Conservation (phyloP, 352 stramenopile species). For the Globisporangium nunn region DNA sequence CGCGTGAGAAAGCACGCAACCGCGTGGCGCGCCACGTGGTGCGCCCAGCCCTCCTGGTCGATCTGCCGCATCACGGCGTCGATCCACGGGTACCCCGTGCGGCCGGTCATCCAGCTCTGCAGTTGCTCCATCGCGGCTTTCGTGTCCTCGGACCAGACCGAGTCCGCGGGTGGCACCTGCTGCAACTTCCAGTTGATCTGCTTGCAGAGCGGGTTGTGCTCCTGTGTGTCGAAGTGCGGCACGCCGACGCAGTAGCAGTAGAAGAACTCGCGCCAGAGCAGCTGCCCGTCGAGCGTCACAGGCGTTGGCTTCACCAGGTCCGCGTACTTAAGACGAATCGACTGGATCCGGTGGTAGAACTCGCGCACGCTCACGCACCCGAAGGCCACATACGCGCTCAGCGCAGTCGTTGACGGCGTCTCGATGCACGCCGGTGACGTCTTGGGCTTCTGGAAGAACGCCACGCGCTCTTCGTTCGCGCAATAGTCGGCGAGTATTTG, state of each 20-base stretch:
- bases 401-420: conserved; percentile 88
- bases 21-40: conserved; percentile 86
- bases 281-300: conserved; percentile 88
- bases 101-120: conserved; percentile 86
- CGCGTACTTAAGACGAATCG: conserved; percentile 87
- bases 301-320: conserved; percentile 68
- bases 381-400: conserved; percentile 90
- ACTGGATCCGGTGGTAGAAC: conserved; percentile 78
- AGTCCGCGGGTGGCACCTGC: conserved; percentile 16
- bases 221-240: conserved; percentile 86
- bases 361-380: conserved; percentile 85
- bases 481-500: conserved; percentile 51
- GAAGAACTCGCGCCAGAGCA: conserved; percentile 95
- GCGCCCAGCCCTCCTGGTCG: conserved; percentile 80
- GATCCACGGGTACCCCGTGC: conserved; percentile 96
- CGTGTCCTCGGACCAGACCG: conserved; percentile 23
- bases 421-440: conserved; percentile 83
- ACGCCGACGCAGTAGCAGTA: conserved; percentile 67
- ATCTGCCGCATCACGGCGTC: conserved; percentile 94
- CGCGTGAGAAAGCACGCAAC: conserved; percentile 96
- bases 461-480: conserved; percentile 59
- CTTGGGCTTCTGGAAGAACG: conserved; percentile 94
- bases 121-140: conserved; percentile 50
- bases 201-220: conserved; percentile 84
- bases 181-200: conserved; percentile 62